These are phyloP conservation scores for Sarcodon sp. DNA, from an alignment of 768 basidiomycete species.

Conservation along the genomic window DNA sequence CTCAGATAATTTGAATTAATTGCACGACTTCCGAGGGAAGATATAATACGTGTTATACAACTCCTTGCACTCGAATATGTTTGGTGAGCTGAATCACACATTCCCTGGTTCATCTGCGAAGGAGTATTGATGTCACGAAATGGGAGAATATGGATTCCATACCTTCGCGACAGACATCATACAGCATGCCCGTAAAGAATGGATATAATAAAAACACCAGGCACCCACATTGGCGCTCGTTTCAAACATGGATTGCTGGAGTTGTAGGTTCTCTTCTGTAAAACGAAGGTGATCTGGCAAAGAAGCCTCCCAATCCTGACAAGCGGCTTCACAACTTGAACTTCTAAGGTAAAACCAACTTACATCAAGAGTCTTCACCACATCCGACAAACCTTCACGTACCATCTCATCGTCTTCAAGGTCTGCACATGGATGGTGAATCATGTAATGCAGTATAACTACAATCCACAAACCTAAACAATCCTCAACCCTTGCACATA, in stretches of 20 bases:
- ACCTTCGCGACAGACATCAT: conserved; percentile 53
- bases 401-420: conserved; percentile 4
- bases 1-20: conserved; percentile 15
- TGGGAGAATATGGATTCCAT: conserved; percentile 14
- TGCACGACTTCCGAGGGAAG: not conserved
- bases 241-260: conserved; percentile 68
- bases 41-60: not conserved
- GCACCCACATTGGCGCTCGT: conserved; percentile 68
- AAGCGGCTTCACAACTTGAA: not conserved
- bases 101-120: too few relatives aligned
- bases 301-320: conserved; percentile 49
- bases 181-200: conserved; percentile 59
- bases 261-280: conserved; percentile 51
- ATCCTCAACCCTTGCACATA: conserved; percentile 49
- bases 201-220: conserved; percentile 73
- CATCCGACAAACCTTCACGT: conserved; percentile 4
- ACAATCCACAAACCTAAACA: conserved; percentile 29
- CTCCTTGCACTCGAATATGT: too few relatives aligned
- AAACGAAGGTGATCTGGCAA: conserved; percentile 66
- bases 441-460: not conserved
- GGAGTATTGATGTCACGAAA: too few relatives aligned
- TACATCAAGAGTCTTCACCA: not conserved
- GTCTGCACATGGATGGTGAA: conserved; percentile 4
- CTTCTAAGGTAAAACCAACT: not conserved
- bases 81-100: too few relatives aligned